Evolutionary conservation across 495 filamentous ascomycete species (phyloP), one percentile per base, ranked within the genome.

Genomic region (Penicillium coprophilum): DNA sequence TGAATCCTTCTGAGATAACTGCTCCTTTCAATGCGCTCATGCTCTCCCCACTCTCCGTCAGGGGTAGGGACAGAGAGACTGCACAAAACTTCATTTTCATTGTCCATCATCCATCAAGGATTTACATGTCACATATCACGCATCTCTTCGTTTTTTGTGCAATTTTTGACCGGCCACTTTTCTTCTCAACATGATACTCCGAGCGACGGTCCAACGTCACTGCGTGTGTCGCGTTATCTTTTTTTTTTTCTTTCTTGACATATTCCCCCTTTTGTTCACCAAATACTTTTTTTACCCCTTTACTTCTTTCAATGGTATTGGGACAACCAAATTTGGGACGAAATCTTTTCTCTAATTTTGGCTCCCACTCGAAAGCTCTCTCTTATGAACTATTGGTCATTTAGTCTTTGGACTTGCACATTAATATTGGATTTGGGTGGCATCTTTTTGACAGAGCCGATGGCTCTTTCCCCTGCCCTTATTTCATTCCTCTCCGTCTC

Each of bases 181-280:
- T 56, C 21, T 59, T 59, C 59, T 52, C 66, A 56, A 51, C 54
- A 59, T 68, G 60, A 65, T 71, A 71, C 61, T 65, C 60, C 49
- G 60, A 56, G 59, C 59, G 46, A 50, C 58, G 49, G 27, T 55
- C 43, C 43, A 11, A 41, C 59, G 56, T 57, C 58, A 52, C 57
- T 55, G 56, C 54, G 50, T 60, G 60, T 70, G 60, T 62, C 57
- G 53, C 57, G 57, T 61, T 58, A 40, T 53, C 49, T 53, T 38
- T 53, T 56, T 47, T 19, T 57, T 55, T 56, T 62, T 53, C 50
- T 61, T 60, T 58, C 62, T 56, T 63, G 57, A 59, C 55, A 54
- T 69, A 69, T 69, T 69, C 66, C 66, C 66, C 66, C 60, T 69
- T 69, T 54, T 64, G 66, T 69, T 67, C 47, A 44, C 54, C 51